Evolutionary conservation across 2,329 filamentous ascomycete species (phyloP), one percentile per base, ranked within the genome.

Genomic region (Podosphaera xanthii): DNA sequence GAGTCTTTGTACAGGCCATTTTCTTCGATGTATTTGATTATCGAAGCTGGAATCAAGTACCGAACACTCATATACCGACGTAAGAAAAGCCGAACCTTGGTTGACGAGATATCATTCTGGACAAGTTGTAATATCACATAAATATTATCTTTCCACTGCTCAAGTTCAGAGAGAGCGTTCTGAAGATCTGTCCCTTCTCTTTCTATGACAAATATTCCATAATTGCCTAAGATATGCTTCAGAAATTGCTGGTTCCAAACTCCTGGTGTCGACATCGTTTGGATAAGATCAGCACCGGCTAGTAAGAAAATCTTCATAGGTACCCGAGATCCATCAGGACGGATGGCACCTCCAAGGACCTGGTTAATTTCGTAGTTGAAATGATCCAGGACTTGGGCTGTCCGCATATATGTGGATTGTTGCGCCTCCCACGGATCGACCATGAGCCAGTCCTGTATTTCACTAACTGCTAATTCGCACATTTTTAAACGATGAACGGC

Each of bases 391-490:
- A 95, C 90, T 65, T 85, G 80, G 46, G 90, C 91, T 0, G 91
- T 97, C 14, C 89, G 88, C 62, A 88, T 83, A 69, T 95, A 97
- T 64, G 86, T 78, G 67, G 83, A 80, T 72, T 94, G 82, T 66
- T 85, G 75, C n/a, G 87, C 86, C 75, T 95, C 90, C 84, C 86
- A 94, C 0, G 86, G 82, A 69, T 94, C 88, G 53, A 92, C 86
- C 81, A 88, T 88, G 61, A 94, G 75, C 83, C 86, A 89, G 65
- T 81, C 81, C 35, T 57, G 83, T 83, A 64, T 42, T 22, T 59
- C 58, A 9, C 85, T 77, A 30, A 88, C 83, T 6, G 88, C 89
- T 44, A 94, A 75, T 66, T 86, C 79, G 71, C 88, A 94, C 90
- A 96, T 96, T 63, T 84, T 81, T 63, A 92, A 78, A 65, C 85